Base-by-base conservation (phyloP, 148 eudicot genomes). In the Pouteria glomerata region DNA sequence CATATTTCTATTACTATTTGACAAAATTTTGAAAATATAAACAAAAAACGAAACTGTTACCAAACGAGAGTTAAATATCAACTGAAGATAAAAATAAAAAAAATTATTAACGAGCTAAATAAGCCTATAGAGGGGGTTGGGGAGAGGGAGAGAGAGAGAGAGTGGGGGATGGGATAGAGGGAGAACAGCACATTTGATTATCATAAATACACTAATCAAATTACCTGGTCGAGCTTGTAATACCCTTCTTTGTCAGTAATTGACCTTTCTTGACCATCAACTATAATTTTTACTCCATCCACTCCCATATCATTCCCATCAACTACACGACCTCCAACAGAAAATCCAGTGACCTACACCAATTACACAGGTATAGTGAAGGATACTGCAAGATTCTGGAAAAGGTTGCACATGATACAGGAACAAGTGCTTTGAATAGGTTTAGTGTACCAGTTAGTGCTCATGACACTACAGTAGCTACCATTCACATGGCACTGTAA, bases 141-240 rank as follows among this genome's bases (percentile, higher is more conserved):
- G 2, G 48, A 2, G 51, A 18, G 51, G 42, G n/a, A 6, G 37
- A 10, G 65, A 31, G 44, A 68, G n/a, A 44, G 58, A 6, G 47
- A 1, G 21, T 8, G 2, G 34, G 3, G 2, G 30, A 13, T 1
- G 30, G 42, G 6, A 14, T 45, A 45, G 56, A 51, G 31, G 57
- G 76, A 63, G 39, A 63, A 23, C 16, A 45, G 15, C 42, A 39
- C 35, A 62, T 26, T 39, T 26, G 30, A 7, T 26, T 4, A 29
- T 18, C 29, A 44, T 1, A 50, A 70, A 44, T 35, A 31, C 16
- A 34, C 66, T 59, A 48, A 53, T 71, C 4, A 80, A 50, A 53
- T 83, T 84, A 96, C 99, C 94, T 92, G 97, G 88, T 96, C 99
- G 76, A 96, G 97, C 83, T 90, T 92, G 84, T 90, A 96, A 84